Evolutionary conservation across 2,329 filamentous ascomycete genomes (phyloP).

Genomic region (Aureobasidium sp.): DNA sequence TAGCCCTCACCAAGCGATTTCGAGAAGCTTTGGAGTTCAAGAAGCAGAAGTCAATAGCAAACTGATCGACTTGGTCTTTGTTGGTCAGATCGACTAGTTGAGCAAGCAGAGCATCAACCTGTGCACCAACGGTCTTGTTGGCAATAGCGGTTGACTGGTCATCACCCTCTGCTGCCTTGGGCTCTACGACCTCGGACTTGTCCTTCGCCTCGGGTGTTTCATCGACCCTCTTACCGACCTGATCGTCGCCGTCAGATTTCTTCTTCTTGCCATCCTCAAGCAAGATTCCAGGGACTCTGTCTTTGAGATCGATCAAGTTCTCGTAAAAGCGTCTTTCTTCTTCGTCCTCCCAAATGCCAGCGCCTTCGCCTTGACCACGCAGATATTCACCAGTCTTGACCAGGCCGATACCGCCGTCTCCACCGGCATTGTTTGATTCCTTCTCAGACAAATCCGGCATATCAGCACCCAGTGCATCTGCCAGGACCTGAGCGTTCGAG

Average conservation of each 20-base stretch:
- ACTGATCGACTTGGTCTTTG: slow-evolving; percentile 86
- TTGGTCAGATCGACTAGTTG: slow-evolving; percentile 84
- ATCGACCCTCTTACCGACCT: slow-evolving; percentile 63
- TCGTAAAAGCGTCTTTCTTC: slow-evolving; percentile 98
- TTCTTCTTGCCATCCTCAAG: slow-evolving; percentile 95
- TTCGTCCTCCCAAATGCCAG: slow-evolving; percentile 97
- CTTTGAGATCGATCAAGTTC: slow-evolving; percentile 88
- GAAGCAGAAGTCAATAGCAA: slow-evolving; percentile 94
- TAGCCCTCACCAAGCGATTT: slow-evolving; percentile 83
- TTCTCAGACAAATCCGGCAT: slow-evolving; percentile 91
- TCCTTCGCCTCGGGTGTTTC: slow-evolving; percentile 35
- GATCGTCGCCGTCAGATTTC: slow-evolving; percentile 72
- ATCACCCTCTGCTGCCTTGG: slow-evolving; percentile 54
- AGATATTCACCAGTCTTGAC: slow-evolving; percentile 92
- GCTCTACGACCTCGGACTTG: slow-evolving; percentile 29
- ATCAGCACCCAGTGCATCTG: slow-evolving; percentile 77
- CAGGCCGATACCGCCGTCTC: slow-evolving; percentile 76
- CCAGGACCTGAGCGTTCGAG: slow-evolving; percentile 81
- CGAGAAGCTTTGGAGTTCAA: slow-evolving; percentile 96
- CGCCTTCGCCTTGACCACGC: slow-evolving; percentile 77
- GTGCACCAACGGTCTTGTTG: slow-evolving; percentile 94
- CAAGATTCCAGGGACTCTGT: slow-evolving; percentile 87
- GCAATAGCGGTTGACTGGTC: slow-evolving; percentile 90
- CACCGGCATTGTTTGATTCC: slow-evolving; percentile 56
- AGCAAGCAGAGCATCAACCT: slow-evolving; percentile 83